Evolutionary conservation across 2,329 filamentous ascomycete species (phyloP), one percentile per base, ranked within the genome.

Genomic region (Fusarium sp.): DNA sequence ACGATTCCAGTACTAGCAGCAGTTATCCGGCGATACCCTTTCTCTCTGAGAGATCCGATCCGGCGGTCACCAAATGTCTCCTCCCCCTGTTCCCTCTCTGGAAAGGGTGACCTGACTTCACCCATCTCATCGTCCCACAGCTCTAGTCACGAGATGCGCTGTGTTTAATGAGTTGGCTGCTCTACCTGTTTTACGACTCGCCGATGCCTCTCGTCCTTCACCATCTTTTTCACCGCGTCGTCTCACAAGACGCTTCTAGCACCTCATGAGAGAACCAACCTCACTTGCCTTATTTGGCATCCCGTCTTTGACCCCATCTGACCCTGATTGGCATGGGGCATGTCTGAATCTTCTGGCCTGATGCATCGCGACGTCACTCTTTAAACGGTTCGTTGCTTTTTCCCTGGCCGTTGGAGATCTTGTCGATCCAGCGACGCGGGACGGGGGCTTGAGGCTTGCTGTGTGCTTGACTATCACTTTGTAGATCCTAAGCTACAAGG

Each of bases 71-170:
- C 38, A 23, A 27, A 40, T 23, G 9, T 9, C 25, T 11, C n/a
- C 34, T 58, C 64, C 31, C 33, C 54, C 36, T 60, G 29, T 46
- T 62, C 56, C 25, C 49, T 31, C 16, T 31, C 14, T 25, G n/a
- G 20, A 53, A 61, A 25, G 34, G 25, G 60, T 73, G 64, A 64
- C 38, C 61, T 73, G 71, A 73, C 68, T 64, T 67, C 18, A 53
- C 54, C 55, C 54, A 53, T 55, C 33, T 38, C n/a, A 62, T 70
- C 71, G 66, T 66, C 58, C 67, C 67, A 72, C 69, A 18, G 55
- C 31, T 11, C 33, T 36, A 34, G 61, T 72, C 65, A 70, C 50
- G 66, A 68, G 65, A 73, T 64, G 55, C 9, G 23, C 53, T 46
- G 36, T 20, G 25, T 59, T 57, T 56, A 62, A 61, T 61, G 53